phyloP scores from a whole-genome alignment of 495 filamentous ascomycete species.

The Hypoxylon fuscum region DNA sequence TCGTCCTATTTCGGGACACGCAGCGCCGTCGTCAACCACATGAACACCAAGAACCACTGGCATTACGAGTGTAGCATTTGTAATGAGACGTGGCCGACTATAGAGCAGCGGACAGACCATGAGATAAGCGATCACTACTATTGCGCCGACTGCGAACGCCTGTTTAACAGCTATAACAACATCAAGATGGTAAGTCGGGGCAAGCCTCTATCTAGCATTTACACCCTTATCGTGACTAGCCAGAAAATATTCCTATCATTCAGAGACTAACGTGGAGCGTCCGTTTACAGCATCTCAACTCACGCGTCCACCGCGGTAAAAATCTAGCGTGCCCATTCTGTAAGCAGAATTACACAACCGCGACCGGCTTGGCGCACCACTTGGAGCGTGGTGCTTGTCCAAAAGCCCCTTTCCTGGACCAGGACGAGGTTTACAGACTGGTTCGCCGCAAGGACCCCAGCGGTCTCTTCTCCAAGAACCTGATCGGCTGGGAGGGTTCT shows the following conservation, averaged over 20 bases:
- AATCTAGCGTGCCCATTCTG: conserved; percentile 47
- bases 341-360: conserved; percentile 29
- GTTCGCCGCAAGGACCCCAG: conserved; percentile 45
- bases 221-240: too few species aligned
- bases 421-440: conserved; percentile 43
- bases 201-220: not conserved
- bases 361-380: conserved; percentile 46
- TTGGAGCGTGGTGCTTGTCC: conserved; percentile 43
- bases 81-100: conserved; percentile 10
- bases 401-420: conserved; percentile 21
- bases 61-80: conserved; percentile 31
- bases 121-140: conserved; percentile 37
- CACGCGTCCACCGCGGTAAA: conserved; percentile 39
- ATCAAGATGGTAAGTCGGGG: conserved; percentile 38
- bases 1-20: conserved; percentile 24
- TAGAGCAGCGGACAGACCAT: conserved; percentile 14
- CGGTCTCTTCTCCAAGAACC: conserved; percentile 47
- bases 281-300: conserved; percentile 40
- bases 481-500: conserved; percentile 39
- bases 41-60: conserved; percentile 36
- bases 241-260: not conserved
- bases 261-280: not conserved
- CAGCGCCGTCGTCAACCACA: conserved; percentile 34
- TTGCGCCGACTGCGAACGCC: conserved; percentile 41
- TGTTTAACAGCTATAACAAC: conserved; percentile 42